A percentile compares a stretch with the other conserved stretches of the same genome.
phyloP scores from a whole-genome alignment of 208 protist species.

The Crithidia expoeki region DNA sequence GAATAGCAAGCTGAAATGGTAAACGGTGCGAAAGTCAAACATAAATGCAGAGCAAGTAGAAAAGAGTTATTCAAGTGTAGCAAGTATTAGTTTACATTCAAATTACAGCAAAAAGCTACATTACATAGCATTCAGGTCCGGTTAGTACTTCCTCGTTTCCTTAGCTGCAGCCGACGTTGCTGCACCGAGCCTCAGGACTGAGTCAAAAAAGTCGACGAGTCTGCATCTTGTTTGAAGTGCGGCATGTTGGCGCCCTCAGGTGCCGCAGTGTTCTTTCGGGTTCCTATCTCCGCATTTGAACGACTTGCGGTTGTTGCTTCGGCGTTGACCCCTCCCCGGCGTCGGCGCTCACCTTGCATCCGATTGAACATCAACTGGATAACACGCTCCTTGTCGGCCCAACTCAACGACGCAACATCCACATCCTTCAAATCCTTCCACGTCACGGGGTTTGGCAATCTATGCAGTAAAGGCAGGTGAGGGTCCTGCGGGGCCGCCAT shows the following conservation, averaged over 20 bases:
- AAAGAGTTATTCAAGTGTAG: no score
- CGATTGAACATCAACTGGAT: slow-evolving; percentile 82
- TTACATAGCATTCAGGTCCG: background rate
- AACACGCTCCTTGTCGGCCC: slow-evolving; percentile 91
- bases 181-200: slow-evolving; percentile 2
- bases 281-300: background rate
- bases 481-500: background rate
- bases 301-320: background rate
- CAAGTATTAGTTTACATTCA: no score
- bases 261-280: background rate
- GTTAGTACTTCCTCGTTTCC: background rate
- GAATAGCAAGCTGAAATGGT: background rate
- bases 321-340: background rate
- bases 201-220: slow-evolving; percentile 54
- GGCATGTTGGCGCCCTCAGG: background rate
- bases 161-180: background rate
- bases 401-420: slow-evolving; percentile 80
- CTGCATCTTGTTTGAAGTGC: slow-evolving; percentile 2
- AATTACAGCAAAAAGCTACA: background rate
- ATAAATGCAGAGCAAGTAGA: slow-evolving; percentile 6
- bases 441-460: slow-evolving; percentile 50
- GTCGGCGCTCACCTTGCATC: slow-evolving; percentile 47
- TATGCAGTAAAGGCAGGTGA: slow-evolving; percentile 1
- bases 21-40: background rate
- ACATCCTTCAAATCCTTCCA: slow-evolving; percentile 61